Conservation (phyloP, 1,284 basidiomycete genomes). For the Austropuccinia psidii region DNA sequence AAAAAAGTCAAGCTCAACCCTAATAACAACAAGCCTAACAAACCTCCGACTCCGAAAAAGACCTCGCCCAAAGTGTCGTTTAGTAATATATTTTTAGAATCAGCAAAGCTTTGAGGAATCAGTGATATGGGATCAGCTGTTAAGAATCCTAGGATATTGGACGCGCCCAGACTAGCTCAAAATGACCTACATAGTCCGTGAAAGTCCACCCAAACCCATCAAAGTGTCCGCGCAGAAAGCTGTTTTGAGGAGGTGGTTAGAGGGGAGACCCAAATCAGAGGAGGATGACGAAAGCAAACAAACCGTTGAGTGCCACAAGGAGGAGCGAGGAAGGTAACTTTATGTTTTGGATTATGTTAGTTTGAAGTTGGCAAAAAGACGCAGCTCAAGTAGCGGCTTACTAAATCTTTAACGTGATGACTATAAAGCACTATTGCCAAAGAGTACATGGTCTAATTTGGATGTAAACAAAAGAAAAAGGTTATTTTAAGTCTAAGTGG, state of each 20-base stretch:
- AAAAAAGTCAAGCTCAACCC: not conserved
- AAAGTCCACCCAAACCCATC: constrained; percentile 3
- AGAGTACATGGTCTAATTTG: not conserved
- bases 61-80: constrained; percentile 21
- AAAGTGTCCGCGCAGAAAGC: constrained; percentile 1
- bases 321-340: no score
- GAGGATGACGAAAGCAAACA: no score
- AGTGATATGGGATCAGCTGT: not conserved
- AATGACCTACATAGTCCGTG: constrained; percentile 5
- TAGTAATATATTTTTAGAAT: constrained; percentile 13
- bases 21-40: constrained; percentile 5
- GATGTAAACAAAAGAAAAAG: not conserved
- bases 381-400: no score
- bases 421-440: constrained; percentile 11
- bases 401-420: constrained; percentile 2
- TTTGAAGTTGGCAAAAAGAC: no score
- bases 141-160: not conserved
- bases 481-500: not conserved
- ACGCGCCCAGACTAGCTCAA: not conserved
- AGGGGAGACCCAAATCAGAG: no score
- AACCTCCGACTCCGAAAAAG: not conserved
- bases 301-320: no score
- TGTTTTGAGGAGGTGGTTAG: no score
- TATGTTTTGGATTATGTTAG: no score
- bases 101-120: not conserved